Evolutionary conservation across 2,329 filamentous ascomycete species (phyloP).

Genomic region (Periglandula ipomoeae): DNA sequence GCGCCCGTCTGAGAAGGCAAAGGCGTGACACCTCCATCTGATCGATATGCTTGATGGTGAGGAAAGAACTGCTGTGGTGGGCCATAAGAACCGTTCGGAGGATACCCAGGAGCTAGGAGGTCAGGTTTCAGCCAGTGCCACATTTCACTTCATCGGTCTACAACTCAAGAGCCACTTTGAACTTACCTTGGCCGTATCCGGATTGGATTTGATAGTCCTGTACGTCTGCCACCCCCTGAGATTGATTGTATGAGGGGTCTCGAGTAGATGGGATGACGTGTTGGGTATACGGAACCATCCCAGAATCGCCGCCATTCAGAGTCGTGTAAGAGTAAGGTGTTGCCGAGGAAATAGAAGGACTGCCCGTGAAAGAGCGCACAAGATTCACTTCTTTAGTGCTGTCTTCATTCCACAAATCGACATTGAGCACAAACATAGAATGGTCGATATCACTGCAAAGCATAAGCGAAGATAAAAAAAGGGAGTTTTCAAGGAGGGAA

Average conservation of each 20-base stretch:
- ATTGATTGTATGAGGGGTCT: constrained; percentile 23
- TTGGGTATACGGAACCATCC: constrained; percentile 20
- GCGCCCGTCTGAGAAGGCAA: constrained; percentile 19
- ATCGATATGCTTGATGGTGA: constrained; percentile 21
- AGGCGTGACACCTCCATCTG: constrained; percentile 17
- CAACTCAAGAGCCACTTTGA: neutral
- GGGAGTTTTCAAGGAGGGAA: neutral
- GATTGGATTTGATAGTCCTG: constrained; percentile 24
- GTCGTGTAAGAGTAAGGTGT: constrained; percentile 64
- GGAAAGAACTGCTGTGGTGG: constrained; percentile 29
- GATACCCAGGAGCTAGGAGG: constrained; percentile 17
- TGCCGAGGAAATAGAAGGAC: constrained; percentile 72
- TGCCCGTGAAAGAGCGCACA: constrained; percentile 52
- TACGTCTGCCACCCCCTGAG: constrained; percentile 20
- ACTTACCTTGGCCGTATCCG: constrained; percentile 24
- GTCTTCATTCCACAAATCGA: constrained; percentile 60
- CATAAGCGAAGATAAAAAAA: neutral
- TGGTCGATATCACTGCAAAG: constrained; percentile 27
- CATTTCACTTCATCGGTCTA: neutral
- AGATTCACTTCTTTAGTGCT: constrained; percentile 57
- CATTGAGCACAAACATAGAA: constrained; percentile 47
- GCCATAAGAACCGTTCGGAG: constrained; percentile 23
- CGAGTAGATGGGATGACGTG: constrained; percentile 29
- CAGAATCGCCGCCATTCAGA: constrained; percentile 30
- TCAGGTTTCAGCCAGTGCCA: neutral